These are phyloP conservation scores for Chaetomium sp. DNA, from an alignment of 2,329 filamentous ascomycete species.

Conservation along the genomic window DNA sequence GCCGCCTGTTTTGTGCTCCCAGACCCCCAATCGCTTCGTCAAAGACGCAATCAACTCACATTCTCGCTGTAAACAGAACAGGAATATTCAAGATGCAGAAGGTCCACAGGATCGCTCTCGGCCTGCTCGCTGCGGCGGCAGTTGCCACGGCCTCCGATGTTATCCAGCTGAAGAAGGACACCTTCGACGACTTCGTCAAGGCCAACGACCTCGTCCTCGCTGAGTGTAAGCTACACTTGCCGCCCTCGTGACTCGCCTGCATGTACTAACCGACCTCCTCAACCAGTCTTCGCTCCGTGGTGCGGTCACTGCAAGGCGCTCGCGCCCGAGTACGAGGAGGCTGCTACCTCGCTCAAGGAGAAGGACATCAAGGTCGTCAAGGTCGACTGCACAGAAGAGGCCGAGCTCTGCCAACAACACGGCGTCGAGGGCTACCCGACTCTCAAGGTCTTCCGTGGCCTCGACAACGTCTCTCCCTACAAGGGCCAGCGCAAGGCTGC, in stretches of 20 bases:
- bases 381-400: conserved; percentile 93
- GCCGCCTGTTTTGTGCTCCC: conserved; percentile 3
- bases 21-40: conserved; percentile 14
- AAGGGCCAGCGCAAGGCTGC: conserved; percentile 85
- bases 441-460: conserved; percentile 96
- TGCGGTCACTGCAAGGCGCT: conserved; percentile 99
- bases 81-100: conserved; percentile 47
- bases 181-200: conserved; percentile 84
- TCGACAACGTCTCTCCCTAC: conserved; percentile 80
- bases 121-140: conserved; percentile 58
- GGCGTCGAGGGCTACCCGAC: conserved; percentile 98
- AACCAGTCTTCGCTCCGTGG: conserved; percentile 88
- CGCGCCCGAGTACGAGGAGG: conserved; percentile 87
- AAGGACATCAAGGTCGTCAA: conserved; percentile 85
- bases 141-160: conserved; percentile 78
- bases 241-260: conserved; percentile 25
- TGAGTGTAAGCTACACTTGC: conserved; percentile 68
- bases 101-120: conserved; percentile 54
- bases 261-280: conserved; percentile 20
- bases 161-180: conserved; percentile 78
- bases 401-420: conserved; percentile 84
- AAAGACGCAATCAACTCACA: conserved; percentile 9
- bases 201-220: conserved; percentile 86
- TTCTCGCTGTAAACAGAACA: conserved; percentile 8
- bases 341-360: conserved; percentile 80